Evolutionary conservation across 169 alveolate species (phyloP), one percentile per base, ranked within the genome.

Genomic region (Eimeria falciformis): DNA sequence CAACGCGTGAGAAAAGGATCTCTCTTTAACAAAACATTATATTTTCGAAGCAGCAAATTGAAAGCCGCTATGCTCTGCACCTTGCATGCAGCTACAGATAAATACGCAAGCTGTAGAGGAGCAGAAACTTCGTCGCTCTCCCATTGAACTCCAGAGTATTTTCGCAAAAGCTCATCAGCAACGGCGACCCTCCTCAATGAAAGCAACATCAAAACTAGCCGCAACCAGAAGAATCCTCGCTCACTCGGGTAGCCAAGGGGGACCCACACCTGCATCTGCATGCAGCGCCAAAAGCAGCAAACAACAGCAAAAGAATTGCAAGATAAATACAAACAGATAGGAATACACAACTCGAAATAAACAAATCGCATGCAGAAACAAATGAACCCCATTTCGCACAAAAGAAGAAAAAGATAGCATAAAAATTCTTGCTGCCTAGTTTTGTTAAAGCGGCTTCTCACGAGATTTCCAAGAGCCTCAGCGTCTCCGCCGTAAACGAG

Each of bases 151-250:
- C 14, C 62, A 50, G 62, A 50, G 62, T 50, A 14, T 11, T 50
- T 50, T 14, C 7, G 7, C n/a, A 71, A n/a, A 6, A 79, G 43
- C n/a, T 46, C 12, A 6, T 79, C 89, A 5, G 89, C 89, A 1
- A 62, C 47, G 25, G 46, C 89, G 6, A 25, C 43, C 33, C 47
- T 53, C 29, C 25, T 21, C 1, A 79, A 17, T 6, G 73, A 79
- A 33, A 79, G 73, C 43, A 79, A 73, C 12, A 79, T 79, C 46
- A 79, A 43, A 18, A 50, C 47, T 21, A 53, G 37, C 3, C 89
- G 89, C 73, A 79, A 73, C 89, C 75, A 79, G 27, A 79, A 79
- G 53, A 79, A 53, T 11, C 68, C 68, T 12, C 73, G 14, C 73
- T 79, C 89, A 23, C 89, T 47, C 73, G 47, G 46, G 73, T 79